These are phyloP conservation scores for Penicillium sp. DNA, from an alignment of 2,329 filamentous ascomycete genomes.

Conservation along the genomic window DNA sequence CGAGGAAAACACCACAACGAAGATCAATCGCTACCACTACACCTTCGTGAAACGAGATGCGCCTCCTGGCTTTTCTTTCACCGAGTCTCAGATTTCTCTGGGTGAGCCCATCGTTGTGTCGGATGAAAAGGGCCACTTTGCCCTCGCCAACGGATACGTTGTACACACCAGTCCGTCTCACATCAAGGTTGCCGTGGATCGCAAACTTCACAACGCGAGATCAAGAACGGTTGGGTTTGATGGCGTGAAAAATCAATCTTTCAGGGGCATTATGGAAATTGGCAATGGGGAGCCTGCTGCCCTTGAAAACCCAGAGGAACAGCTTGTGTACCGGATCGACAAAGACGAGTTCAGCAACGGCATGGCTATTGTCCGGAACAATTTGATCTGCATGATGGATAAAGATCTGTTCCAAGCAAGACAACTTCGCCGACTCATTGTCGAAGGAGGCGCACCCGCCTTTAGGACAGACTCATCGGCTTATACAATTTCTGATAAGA, in stretches of 20 bases:
- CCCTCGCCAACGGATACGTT: slow-evolving; percentile 88
- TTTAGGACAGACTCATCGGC: slow-evolving; percentile 70
- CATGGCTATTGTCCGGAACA: slow-evolving; percentile 93
- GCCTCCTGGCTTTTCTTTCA: slow-evolving; percentile 72
- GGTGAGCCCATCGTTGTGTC: slow-evolving; percentile 97
- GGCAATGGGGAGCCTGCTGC: slow-evolving; percentile 52
- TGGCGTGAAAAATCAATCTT: slow-evolving; percentile 75
- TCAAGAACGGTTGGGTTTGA: slow-evolving; percentile 76
- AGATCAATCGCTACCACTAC: slow-evolving; percentile 91
- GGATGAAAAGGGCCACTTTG: slow-evolving; percentile 92
- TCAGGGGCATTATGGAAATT: slow-evolving; percentile 89
- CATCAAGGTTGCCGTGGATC: slow-evolving; percentile 87
- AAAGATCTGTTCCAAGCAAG: slow-evolving; percentile 70
- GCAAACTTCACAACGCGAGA: slow-evolving; percentile 82
- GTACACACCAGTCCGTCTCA: slow-evolving; percentile 72
- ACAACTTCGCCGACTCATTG: slow-evolving; percentile 75
- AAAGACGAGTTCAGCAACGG: slow-evolving; percentile 99
- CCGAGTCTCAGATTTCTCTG: slow-evolving; percentile 82
- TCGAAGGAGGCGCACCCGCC: slow-evolving; percentile 71
- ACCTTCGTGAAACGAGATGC: slow-evolving; percentile 73
- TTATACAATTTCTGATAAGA: slow-evolving; percentile 59
- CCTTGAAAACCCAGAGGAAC: slow-evolving; percentile 48
- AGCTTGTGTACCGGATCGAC: slow-evolving; percentile 77
- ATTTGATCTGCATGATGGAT: slow-evolving; percentile 89
- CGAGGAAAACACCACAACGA: slow-evolving; percentile 69